Percentiles rank a stretch among this genome's conserved stretches.
These are phyloP conservation scores for Pleurotus tuoliensis DNA, from an alignment of 768 basidiomycete species.

Conservation along the genomic window DNA sequence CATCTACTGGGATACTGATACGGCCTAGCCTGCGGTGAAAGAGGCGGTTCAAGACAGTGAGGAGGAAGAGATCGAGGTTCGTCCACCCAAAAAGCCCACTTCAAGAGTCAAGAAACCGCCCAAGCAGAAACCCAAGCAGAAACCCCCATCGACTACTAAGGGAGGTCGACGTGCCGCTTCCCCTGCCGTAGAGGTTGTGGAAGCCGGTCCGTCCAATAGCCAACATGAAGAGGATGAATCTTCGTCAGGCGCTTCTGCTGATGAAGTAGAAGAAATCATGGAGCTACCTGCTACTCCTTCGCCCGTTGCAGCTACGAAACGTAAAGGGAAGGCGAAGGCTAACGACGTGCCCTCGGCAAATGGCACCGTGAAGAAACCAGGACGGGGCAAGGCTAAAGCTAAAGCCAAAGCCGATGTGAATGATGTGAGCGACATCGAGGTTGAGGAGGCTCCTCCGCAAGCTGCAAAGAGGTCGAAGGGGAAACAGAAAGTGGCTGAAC, in stretches of 20 bases:
- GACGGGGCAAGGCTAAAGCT: constrained; percentile 38
- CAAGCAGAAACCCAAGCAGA: constrained; percentile 16
- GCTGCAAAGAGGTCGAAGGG: constrained; percentile 15
- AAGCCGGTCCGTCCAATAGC: constrained; percentile 17
- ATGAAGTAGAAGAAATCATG: constrained; percentile 25
- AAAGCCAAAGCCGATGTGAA: constrained; percentile 12
- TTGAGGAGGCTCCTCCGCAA: constrained; percentile 1
- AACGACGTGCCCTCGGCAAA: constrained; percentile 19
- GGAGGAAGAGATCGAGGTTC: constrained; percentile 5
- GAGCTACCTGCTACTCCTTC: not conserved
- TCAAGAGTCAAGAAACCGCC: not conserved
- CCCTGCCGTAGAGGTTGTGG: constrained; percentile 13
- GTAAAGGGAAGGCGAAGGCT: constrained; percentile 8
- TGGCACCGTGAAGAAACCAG: constrained; percentile 15
- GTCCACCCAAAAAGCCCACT: constrained; percentile 7
- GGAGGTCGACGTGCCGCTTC: not conserved
- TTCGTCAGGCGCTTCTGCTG: constrained; percentile 1
- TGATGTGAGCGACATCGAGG: constrained; percentile 21
- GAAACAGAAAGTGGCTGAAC: constrained; percentile 23
- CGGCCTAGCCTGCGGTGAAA: too few species aligned
- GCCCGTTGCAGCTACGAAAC: constrained; percentile 10
- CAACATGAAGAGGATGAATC: not conserved
- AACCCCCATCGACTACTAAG: constrained; percentile 3
- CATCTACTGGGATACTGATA: too few species aligned
- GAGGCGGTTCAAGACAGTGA: not conserved